Evolutionary conservation across 495 filamentous ascomycete genomes (phyloP).

Genomic region (Darksidea phi): DNA sequence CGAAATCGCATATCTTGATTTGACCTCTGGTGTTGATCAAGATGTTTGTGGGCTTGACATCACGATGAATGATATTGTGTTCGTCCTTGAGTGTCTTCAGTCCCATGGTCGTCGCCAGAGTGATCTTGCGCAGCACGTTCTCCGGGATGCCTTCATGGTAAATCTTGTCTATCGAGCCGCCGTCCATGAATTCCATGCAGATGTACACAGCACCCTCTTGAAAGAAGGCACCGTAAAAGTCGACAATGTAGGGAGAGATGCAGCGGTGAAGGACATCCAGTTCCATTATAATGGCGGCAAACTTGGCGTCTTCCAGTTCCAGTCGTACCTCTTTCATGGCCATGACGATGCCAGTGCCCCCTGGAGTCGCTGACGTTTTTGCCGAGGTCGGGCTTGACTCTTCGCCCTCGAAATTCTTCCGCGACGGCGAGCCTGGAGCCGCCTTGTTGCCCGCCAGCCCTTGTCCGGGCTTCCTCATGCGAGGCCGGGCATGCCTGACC

Average conservation of each 20-base stretch:
- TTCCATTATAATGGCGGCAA: conserved; percentile 97
- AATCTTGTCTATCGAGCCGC: conserved; percentile 95
- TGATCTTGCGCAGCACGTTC: conserved; percentile 82
- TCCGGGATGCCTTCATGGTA: conserved; percentile 95
- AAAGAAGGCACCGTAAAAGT: conserved; percentile 99
- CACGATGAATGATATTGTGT: conserved; percentile 98
- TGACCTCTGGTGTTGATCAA: conserved; percentile 85
- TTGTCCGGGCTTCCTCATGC: conserved; percentile 73
- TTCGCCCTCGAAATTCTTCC: conserved; percentile 15
- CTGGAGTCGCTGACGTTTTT: conserved; percentile 33
- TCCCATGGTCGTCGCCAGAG: conserved; percentile 85
- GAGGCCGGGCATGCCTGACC: conserved; percentile 79
- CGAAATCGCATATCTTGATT: conserved; percentile 98
- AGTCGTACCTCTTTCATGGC: conserved; percentile 99
- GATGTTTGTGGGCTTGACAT: conserved; percentile 98
- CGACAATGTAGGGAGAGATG: conserved; percentile 91
- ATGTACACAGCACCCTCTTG: conserved; percentile 99
- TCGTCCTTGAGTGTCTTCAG: conserved; percentile 93
- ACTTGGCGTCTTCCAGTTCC: conserved; percentile 94
- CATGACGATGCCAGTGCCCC: conserved; percentile 71
- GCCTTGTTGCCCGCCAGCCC: conserved; percentile 64
- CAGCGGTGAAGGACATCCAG: conserved; percentile 95
- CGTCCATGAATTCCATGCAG: conserved; percentile 99
- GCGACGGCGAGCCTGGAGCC: conserved; percentile 32
- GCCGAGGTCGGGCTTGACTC: conserved; percentile 30